Evolutionary conservation across 805 yeast species (phyloP).

Genomic region (Wickerhamiella bombiphila): DNA sequence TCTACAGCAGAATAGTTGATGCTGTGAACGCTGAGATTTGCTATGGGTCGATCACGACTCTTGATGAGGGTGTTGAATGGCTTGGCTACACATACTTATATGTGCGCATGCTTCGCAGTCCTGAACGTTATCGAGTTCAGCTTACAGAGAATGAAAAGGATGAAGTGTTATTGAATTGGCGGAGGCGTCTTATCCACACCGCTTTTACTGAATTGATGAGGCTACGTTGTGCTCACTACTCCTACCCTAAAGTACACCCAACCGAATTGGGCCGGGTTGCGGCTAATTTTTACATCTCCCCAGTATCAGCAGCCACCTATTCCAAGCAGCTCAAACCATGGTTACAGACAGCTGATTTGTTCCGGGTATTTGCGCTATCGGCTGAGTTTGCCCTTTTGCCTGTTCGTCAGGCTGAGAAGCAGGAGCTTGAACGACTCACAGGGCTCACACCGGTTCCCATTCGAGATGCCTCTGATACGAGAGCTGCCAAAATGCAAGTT

Average conservation of each 20-base stretch:
- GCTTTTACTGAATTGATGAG: slow-evolving; percentile 49
- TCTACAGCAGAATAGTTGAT: slow-evolving; percentile 58
- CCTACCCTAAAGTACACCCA: slow-evolving; percentile 33
- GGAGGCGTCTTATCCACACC: slow-evolving; percentile 61
- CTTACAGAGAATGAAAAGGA: slow-evolving; percentile 41
- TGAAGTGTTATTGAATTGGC: slow-evolving; percentile 31
- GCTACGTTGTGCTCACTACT: slow-evolving; percentile 46
- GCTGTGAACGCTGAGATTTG: slow-evolving; percentile 77
- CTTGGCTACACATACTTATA: slow-evolving; percentile 62
- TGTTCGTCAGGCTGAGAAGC: slow-evolving; percentile 71
- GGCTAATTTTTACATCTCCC: slow-evolving; percentile 69
- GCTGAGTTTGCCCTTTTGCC: slow-evolving; percentile 77
- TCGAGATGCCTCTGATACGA: slow-evolving; percentile 53
- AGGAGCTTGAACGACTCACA: slow-evolving; percentile 52
- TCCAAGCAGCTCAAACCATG: slow-evolving; percentile 48
- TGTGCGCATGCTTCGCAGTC: slow-evolving; percentile 62
- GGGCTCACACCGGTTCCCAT: slow-evolving; percentile 79
- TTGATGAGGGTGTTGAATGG: slow-evolving; percentile 69
- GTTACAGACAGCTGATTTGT: slow-evolving; percentile 54
- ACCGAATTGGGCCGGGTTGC: slow-evolving; percentile 74
- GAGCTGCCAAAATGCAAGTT: slow-evolving; percentile 63
- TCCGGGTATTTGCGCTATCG: slow-evolving; percentile 63
- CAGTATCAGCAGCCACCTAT: slow-evolving; percentile 57
- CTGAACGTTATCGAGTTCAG: slow-evolving; percentile 62
- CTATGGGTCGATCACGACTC: slow-evolving; percentile 43